Evolutionary conservation across 352 stramenopile genomes (phyloP).

Genomic region (Aphanomyces euteiches): DNA sequence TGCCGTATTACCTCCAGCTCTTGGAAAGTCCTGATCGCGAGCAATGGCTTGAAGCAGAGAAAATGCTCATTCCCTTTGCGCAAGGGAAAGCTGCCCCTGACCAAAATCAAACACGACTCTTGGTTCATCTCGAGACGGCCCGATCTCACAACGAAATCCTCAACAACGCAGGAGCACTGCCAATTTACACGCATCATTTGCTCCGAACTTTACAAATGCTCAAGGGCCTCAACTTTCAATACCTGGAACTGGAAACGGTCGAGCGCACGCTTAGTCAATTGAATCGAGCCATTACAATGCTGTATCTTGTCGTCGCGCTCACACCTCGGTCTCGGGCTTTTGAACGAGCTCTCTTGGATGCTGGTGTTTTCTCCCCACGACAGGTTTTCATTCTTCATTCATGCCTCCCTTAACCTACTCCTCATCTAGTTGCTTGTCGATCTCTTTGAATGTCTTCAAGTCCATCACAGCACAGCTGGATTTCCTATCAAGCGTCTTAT

Average conservation of each 20-base stretch:
- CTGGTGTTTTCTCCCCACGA: conserved; percentile 52
- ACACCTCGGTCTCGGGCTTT: conserved; percentile 63
- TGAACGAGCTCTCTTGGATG: conserved; percentile 60
- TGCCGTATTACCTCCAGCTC: conserved; percentile 21
- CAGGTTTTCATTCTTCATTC: conserved; percentile 8
- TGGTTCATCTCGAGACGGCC: conserved; percentile 44
- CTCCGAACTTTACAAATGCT: conserved; percentile 63
- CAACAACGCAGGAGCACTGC: conserved; percentile 62
- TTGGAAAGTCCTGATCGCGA: conserved; percentile 24
- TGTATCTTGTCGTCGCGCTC: conserved; percentile 74
- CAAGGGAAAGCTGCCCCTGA: conserved; percentile 19
- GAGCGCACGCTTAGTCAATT: conserved; percentile 60
- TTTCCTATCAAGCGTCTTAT: conserved; percentile 78
- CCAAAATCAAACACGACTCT: conserved; percentile 2
- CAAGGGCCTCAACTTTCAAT: conserved; percentile 66
- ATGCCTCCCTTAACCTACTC: neutral
- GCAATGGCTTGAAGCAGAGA: conserved; percentile 14
- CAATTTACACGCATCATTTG: conserved; percentile 60
- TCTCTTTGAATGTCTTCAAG: conserved; percentile 67
- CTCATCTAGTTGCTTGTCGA: conserved; percentile 49
- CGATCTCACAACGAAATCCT: conserved; percentile 66
- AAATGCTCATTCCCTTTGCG: conserved; percentile 22
- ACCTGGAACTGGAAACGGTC: conserved; percentile 61
- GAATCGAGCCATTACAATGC: conserved; percentile 72
- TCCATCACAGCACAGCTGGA: conserved; percentile 63